Evolutionary conservation across 2,329 filamentous ascomycete genomes (phyloP).

Genomic region (Apiospora rasikravindrae): DNA sequence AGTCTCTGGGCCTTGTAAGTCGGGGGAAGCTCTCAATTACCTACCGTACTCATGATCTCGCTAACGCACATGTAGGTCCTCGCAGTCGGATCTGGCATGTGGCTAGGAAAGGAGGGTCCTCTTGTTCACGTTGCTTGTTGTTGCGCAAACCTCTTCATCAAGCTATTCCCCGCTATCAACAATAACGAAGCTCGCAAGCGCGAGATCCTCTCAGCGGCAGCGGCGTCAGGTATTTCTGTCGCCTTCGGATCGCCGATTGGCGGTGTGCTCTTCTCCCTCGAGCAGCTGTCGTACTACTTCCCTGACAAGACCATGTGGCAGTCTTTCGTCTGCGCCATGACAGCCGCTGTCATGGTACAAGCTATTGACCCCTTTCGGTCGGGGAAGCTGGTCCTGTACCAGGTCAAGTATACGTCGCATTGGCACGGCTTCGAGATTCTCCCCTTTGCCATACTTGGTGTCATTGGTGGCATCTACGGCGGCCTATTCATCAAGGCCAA

Average conservation of each 20-base stretch:
- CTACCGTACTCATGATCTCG: neutral
- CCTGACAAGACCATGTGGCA: constrained; percentile 99
- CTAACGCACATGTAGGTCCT: constrained; percentile 68
- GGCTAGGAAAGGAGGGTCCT: constrained; percentile 95
- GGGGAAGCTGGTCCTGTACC: constrained; percentile 93
- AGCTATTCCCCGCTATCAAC: constrained; percentile 80
- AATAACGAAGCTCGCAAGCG: constrained; percentile 93
- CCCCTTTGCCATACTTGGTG: constrained; percentile 84
- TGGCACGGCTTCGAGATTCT: constrained; percentile 96
- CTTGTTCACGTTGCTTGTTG: constrained; percentile 96
- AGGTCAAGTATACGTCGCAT: constrained; percentile 87
- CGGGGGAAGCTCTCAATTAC: constrained; percentile 21
- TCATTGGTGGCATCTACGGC: constrained; percentile 91
- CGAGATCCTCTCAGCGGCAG: constrained; percentile 90
- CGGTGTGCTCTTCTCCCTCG: constrained; percentile 93
- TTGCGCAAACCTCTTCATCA: constrained; percentile 93
- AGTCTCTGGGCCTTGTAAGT: constrained; percentile 83
- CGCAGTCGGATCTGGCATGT: constrained; percentile 91
- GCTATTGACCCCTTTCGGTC: constrained; percentile 93
- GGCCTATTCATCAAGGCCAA: constrained; percentile 95
- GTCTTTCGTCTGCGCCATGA: constrained; percentile 98
- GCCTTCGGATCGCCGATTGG: constrained; percentile 94
- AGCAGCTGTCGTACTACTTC: constrained; percentile 97
- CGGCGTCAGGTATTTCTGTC: constrained; percentile 90
- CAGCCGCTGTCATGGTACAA: constrained; percentile 92